Evolutionary conservation across 805 yeast species (phyloP).

Genomic region (Kuraishia floccosa): DNA sequence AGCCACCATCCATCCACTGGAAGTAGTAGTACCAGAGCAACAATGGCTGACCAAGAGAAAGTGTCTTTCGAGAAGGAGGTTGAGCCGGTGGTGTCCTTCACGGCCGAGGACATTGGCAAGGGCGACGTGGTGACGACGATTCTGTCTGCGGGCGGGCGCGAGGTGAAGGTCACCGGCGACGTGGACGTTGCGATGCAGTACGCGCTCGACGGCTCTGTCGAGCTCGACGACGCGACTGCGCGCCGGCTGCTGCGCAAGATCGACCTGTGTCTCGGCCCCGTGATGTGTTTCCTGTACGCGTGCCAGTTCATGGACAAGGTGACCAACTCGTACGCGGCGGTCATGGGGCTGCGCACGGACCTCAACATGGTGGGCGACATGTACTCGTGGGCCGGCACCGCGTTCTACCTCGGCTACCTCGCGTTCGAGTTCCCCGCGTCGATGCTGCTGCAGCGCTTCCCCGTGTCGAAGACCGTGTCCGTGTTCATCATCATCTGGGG

Average conservation of each 20-base stretch:
- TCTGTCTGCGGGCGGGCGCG: constrained; percentile 7
- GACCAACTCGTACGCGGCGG: constrained; percentile 21
- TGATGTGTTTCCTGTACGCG: constrained; percentile 33
- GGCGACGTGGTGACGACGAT: constrained; percentile 7
- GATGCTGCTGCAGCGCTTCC: constrained; percentile 20
- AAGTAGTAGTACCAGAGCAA: too few relatives aligned
- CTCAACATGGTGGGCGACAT: constrained; percentile 21
- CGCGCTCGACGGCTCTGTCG: constrained; percentile 18
- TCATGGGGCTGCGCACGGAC: constrained; percentile 23
- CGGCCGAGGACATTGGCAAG: constrained; percentile 8
- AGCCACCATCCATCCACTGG: too few relatives aligned
- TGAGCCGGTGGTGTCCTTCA: constrained; percentile 6
- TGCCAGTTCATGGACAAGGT: constrained; percentile 35
- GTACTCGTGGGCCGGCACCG: constrained; percentile 16
- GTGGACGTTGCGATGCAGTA: too few relatives aligned
- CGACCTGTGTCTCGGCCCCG: constrained; percentile 33
- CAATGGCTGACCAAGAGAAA: too few relatives aligned
- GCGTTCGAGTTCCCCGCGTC: constrained; percentile 22
- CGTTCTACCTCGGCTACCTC: constrained; percentile 20
- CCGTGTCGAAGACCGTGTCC: constrained; percentile 19
- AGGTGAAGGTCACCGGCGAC: constrained; percentile 14
- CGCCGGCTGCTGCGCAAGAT: constrained; percentile 23
- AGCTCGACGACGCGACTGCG: constrained; percentile 9
- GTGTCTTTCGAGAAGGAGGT: too few relatives aligned
- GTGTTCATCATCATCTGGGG: constrained; percentile 20